Percentiles rank a stretch among this genome's conserved stretches.
phyloP scores from a whole-genome alignment of 176 grass and related monocot genomes.

The Oryza officinalis region DNA sequence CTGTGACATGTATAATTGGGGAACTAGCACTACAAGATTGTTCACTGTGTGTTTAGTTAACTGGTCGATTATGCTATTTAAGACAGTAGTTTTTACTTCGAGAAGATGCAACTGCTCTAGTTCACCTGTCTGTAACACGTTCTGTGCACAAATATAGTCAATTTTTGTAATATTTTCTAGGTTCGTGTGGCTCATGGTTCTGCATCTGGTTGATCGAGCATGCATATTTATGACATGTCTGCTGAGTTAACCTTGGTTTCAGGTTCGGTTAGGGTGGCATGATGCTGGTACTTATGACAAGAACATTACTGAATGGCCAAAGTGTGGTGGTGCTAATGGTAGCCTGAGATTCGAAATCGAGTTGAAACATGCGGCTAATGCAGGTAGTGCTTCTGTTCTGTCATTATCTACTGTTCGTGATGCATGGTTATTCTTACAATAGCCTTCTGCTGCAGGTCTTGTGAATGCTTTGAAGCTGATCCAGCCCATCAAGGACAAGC shows the following conservation, averaged over 20 bases:
- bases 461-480: constrained; percentile 85
- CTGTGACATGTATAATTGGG: not conserved
- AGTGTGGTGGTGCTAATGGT: constrained; percentile 81
- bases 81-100: not conserved
- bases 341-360: constrained; percentile 88
- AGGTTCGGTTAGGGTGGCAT: constrained; percentile 93
- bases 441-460: constrained; percentile 45
- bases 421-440: not conserved
- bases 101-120: not conserved
- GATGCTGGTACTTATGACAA: constrained; percentile 87
- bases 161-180: too few relatives aligned
- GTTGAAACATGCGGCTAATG: constrained; percentile 79
- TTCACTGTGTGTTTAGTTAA: not conserved
- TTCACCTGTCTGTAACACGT: not conserved
- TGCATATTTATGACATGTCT: constrained; percentile 20
- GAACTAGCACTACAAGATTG: not conserved
- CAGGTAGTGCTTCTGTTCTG: constrained; percentile 52
- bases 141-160: too few relatives aligned
- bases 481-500: constrained; percentile 83
- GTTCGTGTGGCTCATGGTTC: not conserved
- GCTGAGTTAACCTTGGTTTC: constrained; percentile 24
- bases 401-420: not conserved
- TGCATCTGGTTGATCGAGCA: not conserved
- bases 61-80: not conserved
- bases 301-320: constrained; percentile 79